Evolutionary conservation across 2,329 filamentous ascomycete species (phyloP), one percentile per base, ranked within the genome.

Genomic region (Rachicladosporium sp.): DNA sequence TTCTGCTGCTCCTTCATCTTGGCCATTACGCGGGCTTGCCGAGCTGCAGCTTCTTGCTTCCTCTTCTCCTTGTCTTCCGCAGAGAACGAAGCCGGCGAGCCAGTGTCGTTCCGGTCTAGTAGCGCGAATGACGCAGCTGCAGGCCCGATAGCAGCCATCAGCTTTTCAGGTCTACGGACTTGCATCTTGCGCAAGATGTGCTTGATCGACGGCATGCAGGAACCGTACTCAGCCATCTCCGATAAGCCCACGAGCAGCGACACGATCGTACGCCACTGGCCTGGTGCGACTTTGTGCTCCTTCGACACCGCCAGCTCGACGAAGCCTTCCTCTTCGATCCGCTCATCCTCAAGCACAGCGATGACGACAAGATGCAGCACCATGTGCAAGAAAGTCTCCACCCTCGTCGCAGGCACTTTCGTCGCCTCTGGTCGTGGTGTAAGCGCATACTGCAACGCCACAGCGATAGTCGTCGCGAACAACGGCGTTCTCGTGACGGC

Each of bases 1-100:
- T 93, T 89, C 58, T 96, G 93, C 56, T 98, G 89, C 56, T 94
- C 82, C 58, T 96, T 91, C 63, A 98, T 95, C 56, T 95, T 87
- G 2, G 88, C 91, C 88, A 98, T 95, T 27, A 98, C 86, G 54
- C 78, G 82, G 2, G 88, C 88, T 61, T 96, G 88, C 13, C 91
- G 78, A 51, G 87, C 89, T 31, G 88, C 65, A 1, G 91, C 91
- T 38, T 89, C 84, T 61, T 83, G 82, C 69, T 95, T 98, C 67
- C 89, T 94, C 44, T 77, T 74, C 54, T 89, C 83, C 48, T 81
- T 81, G 43, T 83, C 80, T 30, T 70, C 76, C 4, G 63, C 53
- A 3, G 72, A 68, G 41, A 67, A 69, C 66, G 45, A 75, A 10
- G 82, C 82, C n/a, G 88, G 86, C 1, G 86, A 91, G 3, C 79